These are phyloP conservation scores for Trichoderma aggressivum DNA, from an alignment of 2,329 filamentous ascomycete genomes.

Conservation along the genomic window DNA sequence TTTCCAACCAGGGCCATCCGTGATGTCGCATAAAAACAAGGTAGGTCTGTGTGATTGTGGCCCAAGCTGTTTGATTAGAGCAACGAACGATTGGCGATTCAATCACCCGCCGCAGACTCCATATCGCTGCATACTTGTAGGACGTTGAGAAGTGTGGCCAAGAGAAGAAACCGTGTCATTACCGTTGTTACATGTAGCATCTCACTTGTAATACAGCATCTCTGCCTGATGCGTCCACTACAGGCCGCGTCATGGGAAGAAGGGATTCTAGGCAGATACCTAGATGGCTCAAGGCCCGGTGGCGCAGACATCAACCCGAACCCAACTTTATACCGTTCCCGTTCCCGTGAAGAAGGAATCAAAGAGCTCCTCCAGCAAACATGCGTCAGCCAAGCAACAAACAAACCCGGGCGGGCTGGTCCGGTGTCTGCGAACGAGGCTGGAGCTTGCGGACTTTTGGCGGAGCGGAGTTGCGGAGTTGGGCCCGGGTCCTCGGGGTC, in stretches of 20 bases:
- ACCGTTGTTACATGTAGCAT: not conserved
- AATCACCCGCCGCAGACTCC: not conserved
- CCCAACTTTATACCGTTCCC: not conserved
- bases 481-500: constrained; percentile 15
- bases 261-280: not conserved
- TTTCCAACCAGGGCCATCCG: not conserved
- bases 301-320: not conserved
- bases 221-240: not conserved
- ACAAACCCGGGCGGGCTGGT: not conserved
- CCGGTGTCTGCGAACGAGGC: not conserved
- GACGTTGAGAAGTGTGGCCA: not conserved
- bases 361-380: not conserved
- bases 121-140: not conserved
- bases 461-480: constrained; percentile 28
- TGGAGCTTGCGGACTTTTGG: constrained; percentile 25
- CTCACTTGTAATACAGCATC: not conserved
- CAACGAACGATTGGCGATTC: not conserved
- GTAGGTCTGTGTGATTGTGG: not conserved
- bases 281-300: not conserved
- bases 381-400: not conserved
- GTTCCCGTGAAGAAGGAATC: not conserved
- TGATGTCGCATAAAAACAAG: too few species aligned
- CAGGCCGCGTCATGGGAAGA: not conserved
- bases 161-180: not conserved
- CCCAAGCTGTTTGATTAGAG: not conserved